Evolutionary conservation across 2,329 filamentous ascomycete species (phyloP), one percentile per base, ranked within the genome.

Genomic region (Pseudofabraea citricarpa): DNA sequence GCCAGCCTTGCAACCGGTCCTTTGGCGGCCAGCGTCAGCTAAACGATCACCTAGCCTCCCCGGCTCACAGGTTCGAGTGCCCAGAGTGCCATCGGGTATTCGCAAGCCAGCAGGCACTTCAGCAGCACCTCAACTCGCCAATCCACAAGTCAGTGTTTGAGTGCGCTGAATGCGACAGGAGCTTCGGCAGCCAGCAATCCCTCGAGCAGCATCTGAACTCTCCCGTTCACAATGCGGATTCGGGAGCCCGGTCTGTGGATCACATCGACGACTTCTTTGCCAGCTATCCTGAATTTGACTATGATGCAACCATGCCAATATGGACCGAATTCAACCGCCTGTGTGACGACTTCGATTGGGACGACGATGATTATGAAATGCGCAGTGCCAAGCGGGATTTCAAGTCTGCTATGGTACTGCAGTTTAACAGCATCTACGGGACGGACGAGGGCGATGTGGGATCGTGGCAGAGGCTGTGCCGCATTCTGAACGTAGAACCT

Each of bases 381-480:
- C n/a, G 38, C n/a, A 27, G 45, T 10, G 52, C 51, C n/a, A 40
- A 26, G 33, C 22, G 43, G 36, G 35, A 43, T 7, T 55, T 55
- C 39, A 46, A 44, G 21, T 26, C 22, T 19, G 51, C 52, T 19
- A 53, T 53, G 46, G 52, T 55, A 12, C 21, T 46, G 40, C 37
- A 50, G 16, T 55, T 54, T 40, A 55, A 55, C 36, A 26, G 33
- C 13, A 26, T 48, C 6, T 55, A 48, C 41, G 52, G 52, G 10
- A 52, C 32, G 26, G 49, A 52, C 29, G 41, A 32, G 36, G 39
- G 50, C 8, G 43, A 52, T 32, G 26, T 50, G 19, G 36, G 35
- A n/a, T 45, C 51, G 7, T 55, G 52, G 52, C 38, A 52, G 27
- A 44, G 41, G 12, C 24, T 55, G 20, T 55, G 49, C 45, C 29